A percentile compares a stretch with the other conserved stretches of the same genome.
phyloP scores from a whole-genome alignment of 306 rosid genomes.

The Elaeagnus macrophylla region DNA sequence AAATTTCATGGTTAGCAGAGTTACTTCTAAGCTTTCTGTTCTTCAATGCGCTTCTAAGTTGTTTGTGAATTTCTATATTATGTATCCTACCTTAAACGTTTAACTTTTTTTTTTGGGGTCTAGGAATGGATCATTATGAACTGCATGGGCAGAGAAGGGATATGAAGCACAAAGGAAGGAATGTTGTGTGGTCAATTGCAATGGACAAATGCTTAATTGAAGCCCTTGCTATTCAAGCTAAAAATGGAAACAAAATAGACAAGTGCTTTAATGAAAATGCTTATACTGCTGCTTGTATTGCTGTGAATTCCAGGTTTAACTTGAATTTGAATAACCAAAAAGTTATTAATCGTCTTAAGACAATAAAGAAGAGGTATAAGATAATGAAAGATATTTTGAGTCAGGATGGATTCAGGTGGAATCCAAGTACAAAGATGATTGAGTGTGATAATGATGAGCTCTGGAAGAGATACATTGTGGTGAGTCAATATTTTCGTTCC shows the following conservation, averaged over 20 bases:
- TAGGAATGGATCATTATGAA: constrained; percentile 64
- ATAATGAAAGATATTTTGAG: constrained; percentile 56
- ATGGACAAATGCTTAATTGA: constrained; percentile 77
- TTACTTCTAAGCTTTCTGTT: too few species aligned
- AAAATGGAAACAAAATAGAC: constrained; percentile 62
- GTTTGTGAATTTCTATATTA: too few species aligned
- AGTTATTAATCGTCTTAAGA: constrained; percentile 70
- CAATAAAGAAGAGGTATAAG: constrained; percentile 72
- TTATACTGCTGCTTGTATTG: constrained; percentile 65
- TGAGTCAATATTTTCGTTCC: constrained; percentile 23
- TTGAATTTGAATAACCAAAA: constrained; percentile 72
- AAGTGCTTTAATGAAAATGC: constrained; percentile 81
- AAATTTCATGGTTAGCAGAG: too few species aligned
- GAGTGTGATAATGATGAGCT: constrained; percentile 55
- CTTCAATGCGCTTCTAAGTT: too few species aligned
- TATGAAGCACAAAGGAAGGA: constrained; percentile 66
- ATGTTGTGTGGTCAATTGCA: constrained; percentile 76
- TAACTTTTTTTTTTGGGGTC: not conserved
- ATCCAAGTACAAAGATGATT: constrained; percentile 49
- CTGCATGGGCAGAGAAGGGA: constrained; percentile 54
- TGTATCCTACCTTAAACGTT: too few species aligned
- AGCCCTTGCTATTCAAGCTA: constrained; percentile 68
- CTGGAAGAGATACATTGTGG: constrained; percentile 65
- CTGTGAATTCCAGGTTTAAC: constrained; percentile 59
- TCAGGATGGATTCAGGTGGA: constrained; percentile 71